These are phyloP conservation scores for Kuraishia capsulata DNA, from an alignment of 805 yeast species.

Conservation along the genomic window DNA sequence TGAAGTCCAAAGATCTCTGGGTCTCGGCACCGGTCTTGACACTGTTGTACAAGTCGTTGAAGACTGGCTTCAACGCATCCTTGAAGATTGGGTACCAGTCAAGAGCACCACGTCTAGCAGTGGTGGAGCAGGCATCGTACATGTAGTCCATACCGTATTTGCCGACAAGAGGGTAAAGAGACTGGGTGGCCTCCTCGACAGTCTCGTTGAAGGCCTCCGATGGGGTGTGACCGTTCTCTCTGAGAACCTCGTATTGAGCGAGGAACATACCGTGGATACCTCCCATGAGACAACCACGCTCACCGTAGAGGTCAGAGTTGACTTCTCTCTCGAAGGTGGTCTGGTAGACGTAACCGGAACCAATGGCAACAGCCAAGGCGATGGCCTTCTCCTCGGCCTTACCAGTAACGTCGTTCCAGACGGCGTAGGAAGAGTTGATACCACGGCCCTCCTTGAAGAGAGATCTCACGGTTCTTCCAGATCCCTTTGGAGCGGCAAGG, in stretches of 20 bases:
- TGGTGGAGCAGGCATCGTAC: slow-evolving; percentile 99
- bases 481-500: slow-evolving; percentile 99
- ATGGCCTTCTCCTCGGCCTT: slow-evolving; percentile 98
- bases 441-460: slow-evolving; percentile 99
- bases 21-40: slow-evolving; percentile 97
- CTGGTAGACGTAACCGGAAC: slow-evolving; percentile 99
- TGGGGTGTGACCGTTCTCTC: slow-evolving; percentile 99
- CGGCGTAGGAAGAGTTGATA: slow-evolving; percentile 99
- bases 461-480: slow-evolving; percentile 99
- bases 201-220: slow-evolving; percentile 99
- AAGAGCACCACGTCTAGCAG: slow-evolving; percentile 99
- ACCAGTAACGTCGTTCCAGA: slow-evolving; percentile 98
- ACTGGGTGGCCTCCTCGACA: slow-evolving; percentile 99
- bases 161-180: slow-evolving; percentile 97
- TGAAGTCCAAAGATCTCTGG: slow-evolving; percentile 95
- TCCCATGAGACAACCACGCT: slow-evolving; percentile 99
- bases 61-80: slow-evolving; percentile 97
- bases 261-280: slow-evolving; percentile 99
- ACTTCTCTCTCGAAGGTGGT: slow-evolving; percentile 99
- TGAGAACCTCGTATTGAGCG: slow-evolving; percentile 98
- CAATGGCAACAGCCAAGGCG: slow-evolving; percentile 98
- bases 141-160: slow-evolving; percentile 99
- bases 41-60: slow-evolving; percentile 90
- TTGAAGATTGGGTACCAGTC: slow-evolving; percentile 99
- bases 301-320: slow-evolving; percentile 98